A percentile compares a stretch with the other conserved stretches of the same genome.
These are phyloP conservation scores for Hymenoscyphus infarciens DNA, from an alignment of 2,329 filamentous ascomycete genomes.

Conservation along the genomic window DNA sequence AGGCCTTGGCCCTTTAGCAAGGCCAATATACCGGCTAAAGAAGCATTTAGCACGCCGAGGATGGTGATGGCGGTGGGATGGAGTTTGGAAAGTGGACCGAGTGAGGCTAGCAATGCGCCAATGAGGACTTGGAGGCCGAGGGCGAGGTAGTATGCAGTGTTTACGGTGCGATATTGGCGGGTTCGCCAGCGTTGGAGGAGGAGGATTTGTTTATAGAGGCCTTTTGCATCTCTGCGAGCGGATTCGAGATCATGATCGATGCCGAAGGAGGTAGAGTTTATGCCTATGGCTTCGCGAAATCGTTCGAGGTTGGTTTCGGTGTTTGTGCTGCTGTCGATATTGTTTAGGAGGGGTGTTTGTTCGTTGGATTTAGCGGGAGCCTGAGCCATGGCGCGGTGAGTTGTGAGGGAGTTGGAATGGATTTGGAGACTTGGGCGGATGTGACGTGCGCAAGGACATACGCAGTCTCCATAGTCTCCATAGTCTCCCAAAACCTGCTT, in stretches of 20 bases:
- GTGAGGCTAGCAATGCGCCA: conserved; percentile 45
- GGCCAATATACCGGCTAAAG: conserved; percentile 59
- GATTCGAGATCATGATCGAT: conserved; percentile 22
- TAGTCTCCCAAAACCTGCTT: background rate
- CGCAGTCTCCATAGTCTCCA: background rate
- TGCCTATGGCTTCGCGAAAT: conserved; percentile 28
- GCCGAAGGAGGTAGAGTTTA: conserved; percentile 16
- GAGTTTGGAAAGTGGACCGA: conserved; percentile 44
- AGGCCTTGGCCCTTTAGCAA: conserved; percentile 50
- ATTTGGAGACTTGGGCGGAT: background rate
- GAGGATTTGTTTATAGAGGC: conserved; percentile 41
- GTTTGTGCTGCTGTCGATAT: background rate
- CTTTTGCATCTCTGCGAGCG: conserved; percentile 16
- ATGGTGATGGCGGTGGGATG: conserved; percentile 52
- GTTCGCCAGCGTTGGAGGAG: conserved; percentile 33
- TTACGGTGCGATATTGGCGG: conserved; percentile 37
- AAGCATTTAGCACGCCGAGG: conserved; percentile 59
- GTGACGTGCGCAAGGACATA: background rate
- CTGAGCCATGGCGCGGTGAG: background rate
- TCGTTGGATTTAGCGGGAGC: background rate
- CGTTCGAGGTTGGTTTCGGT: conserved; percentile 21
- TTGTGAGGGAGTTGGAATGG: background rate
- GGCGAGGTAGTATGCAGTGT: conserved; percentile 40
- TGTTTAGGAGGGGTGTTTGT: conserved; percentile 3
- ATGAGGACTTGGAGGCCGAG: conserved; percentile 47